Base-by-base conservation (phyloP, 345 rosid species). In the Brassica carinata region DNA sequence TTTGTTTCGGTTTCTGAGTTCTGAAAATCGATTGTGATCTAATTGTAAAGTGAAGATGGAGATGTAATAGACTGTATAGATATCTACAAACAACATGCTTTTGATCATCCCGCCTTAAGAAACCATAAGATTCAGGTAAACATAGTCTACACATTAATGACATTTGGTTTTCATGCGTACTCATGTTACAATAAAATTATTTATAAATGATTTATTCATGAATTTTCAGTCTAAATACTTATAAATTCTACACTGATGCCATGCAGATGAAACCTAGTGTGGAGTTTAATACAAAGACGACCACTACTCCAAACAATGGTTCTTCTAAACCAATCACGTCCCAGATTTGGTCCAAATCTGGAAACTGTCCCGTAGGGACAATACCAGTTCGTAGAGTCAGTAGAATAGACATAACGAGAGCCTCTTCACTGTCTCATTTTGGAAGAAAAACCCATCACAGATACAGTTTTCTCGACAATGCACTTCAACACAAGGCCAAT, bases 51-150 rank as follows among this genome's bases (percentile, higher is more conserved):
- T 14, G 83, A 83, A 79, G 89, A 87, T 72, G 91, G 91, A 34
- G 90, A 88, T 71, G 74, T 87, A 14, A 87, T 86, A 15, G 90
- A 87, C 30, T 88, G 89, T 30, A 75, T 90, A 3, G 81, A 87
- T 62, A 78, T 88, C 48, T 67, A 86, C 67, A 86, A 81, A 30
- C 94, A 90, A 68, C 87, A 83, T 33, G 86, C 91, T 69, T 87
- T 90, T 11, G 90, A 88, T 75, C 88, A 85, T 74, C 90, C 89
- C 0, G 77, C 70, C 0, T 62, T 87, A 48, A 88, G 14, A 79
- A 78, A 78, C 70, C 90, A 87, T 33, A 77, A 62, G 5, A 79
- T 88, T 68, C 91, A 88, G 83, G 91, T 85, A 34, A 51, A 7
- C 15, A 9, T 71, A 78, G 4, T 51, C 17, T 59, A 63, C 31